Base-by-base conservation (phyloP, 257 asterid species). In the Salvia splendens region DNA sequence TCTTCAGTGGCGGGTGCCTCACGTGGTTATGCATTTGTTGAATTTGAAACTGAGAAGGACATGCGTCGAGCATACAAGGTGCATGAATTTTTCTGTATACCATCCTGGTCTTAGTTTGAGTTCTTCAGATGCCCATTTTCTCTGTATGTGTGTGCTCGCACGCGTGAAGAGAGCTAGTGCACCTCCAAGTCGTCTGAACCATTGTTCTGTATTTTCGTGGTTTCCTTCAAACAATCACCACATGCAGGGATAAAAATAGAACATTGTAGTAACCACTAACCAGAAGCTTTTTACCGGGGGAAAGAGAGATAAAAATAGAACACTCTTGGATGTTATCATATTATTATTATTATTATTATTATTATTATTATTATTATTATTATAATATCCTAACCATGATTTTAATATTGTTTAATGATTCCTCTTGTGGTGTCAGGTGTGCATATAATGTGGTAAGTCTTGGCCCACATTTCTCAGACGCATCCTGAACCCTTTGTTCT, bases 1-100 rank as follows among this genome's bases (percentile, higher is more conserved):
- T 68, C 69, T 77, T 73, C 85, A 91, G 99, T 91, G 65, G 91
- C 99, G 6, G 96, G 97, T 42, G 99, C 97, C 57, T 94, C 97
- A 24, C 78, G 96, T 36, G 97, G 97, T 59, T 90, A 91, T 81
- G 99, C 87, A 56, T 94, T 94, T 75, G 96, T 94, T 50, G 96
- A 91, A 76, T 94, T 91, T 73, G 91, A 94, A 81, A 84, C 89
- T 3, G 95, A 85, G 72, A 91, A 80, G 68, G 97, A 94, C 71
- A 91, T 88, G 99, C 81, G 76, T 15, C 82, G 91, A 77, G 99
- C 99, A 9, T 94, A 88, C 76, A 82, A 78, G 91, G 98, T 89
- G 54, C 61, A 64, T 33, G 15, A 63, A 41, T 30, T 66, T 43
- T 70, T 16, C 52, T 43, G n/a, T 41, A 32, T 45, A 16, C 41